A percentile compares a stretch with the other conserved stretches of the same genome.
Conservation (phyloP, 306 rosid species). For the Ceratonia siliqua region DNA sequence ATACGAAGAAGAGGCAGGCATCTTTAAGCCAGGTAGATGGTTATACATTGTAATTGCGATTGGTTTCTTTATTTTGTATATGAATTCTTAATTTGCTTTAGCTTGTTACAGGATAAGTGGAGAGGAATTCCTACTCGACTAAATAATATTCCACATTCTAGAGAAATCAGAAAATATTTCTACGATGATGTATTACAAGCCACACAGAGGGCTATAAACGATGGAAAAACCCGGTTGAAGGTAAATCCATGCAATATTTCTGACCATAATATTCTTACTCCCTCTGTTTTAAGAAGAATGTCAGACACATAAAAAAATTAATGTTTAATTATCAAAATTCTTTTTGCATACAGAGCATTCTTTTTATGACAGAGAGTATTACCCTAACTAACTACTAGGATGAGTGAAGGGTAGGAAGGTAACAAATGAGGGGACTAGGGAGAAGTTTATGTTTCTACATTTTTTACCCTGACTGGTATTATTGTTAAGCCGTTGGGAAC, state of each 20-base stretch:
- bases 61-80: conserved; percentile 6
- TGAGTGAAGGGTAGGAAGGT: conserved; percentile 25
- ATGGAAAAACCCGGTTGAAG: conserved; percentile 76
- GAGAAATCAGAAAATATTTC: conserved; percentile 88
- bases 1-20: conserved; percentile 43
- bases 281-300: not conserved
- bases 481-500: conserved; percentile 9
- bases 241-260: conserved; percentile 37
- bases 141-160: conserved; percentile 92
- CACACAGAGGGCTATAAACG: conserved; percentile 69
- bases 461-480: conserved; percentile 11
- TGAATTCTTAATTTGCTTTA: conserved; percentile 47
- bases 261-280: conserved; percentile 13
- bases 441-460: not conserved
- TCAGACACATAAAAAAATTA: not conserved
- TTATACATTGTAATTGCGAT: conserved; percentile 25
- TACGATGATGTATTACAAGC: conserved; percentile 82
- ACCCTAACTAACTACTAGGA: conserved; percentile 14
- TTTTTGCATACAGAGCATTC: conserved; percentile 22
- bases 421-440: not conserved
- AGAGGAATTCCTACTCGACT: conserved; percentile 94
- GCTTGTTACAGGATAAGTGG: conserved; percentile 82
- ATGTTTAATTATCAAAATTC: conserved; percentile 7
- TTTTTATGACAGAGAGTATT: conserved; percentile 11
- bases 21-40: conserved; percentile 54